Conservation (phyloP, 2,329 filamentous ascomycete genomes). For the Xylaria sp. region DNA sequence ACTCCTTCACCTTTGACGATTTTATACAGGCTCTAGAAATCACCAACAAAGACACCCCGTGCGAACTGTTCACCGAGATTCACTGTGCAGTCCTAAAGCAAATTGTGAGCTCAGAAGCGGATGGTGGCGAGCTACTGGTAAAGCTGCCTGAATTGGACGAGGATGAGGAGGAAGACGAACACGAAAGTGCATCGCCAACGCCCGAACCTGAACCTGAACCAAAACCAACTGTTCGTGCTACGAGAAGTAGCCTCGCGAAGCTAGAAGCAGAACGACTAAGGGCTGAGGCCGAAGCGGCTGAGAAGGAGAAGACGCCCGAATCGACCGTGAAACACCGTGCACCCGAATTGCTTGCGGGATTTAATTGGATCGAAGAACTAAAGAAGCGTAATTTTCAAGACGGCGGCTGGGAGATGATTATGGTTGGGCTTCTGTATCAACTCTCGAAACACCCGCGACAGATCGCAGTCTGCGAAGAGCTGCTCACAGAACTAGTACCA, state of each 20-base stretch:
- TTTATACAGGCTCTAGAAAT: constrained; percentile 89
- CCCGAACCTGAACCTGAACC: constrained; percentile 78
- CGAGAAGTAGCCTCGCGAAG: constrained; percentile 86
- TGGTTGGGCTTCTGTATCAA: constrained; percentile 87
- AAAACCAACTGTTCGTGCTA: constrained; percentile 75
- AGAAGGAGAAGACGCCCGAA: constrained; percentile 59
- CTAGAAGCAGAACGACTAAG: constrained; percentile 76
- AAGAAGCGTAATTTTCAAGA: constrained; percentile 85
- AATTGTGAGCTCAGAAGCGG: constrained; percentile 78
- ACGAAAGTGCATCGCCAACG: constrained; percentile 61
- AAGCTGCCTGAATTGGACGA: constrained; percentile 79
- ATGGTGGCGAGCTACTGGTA: constrained; percentile 82
- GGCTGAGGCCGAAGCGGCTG: constrained; percentile 66
- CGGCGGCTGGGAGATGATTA: constrained; percentile 90
- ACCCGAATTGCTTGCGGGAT: constrained; percentile 76
- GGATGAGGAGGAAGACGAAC: constrained; percentile 71
- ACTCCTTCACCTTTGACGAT: constrained; percentile 98
- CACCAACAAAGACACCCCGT: constrained; percentile 76
- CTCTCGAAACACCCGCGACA: constrained; percentile 79
- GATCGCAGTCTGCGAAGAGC: constrained; percentile 77
- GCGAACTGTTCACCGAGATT: constrained; percentile 87
- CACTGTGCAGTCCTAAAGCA: constrained; percentile 93
- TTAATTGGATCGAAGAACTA: constrained; percentile 86
- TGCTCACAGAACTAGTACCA: constrained; percentile 84
- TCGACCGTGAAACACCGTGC: constrained; percentile 71